phyloP scores from a whole-genome alignment of 108 stramenopile genomes.

The Cyclotella sp. region DNA sequence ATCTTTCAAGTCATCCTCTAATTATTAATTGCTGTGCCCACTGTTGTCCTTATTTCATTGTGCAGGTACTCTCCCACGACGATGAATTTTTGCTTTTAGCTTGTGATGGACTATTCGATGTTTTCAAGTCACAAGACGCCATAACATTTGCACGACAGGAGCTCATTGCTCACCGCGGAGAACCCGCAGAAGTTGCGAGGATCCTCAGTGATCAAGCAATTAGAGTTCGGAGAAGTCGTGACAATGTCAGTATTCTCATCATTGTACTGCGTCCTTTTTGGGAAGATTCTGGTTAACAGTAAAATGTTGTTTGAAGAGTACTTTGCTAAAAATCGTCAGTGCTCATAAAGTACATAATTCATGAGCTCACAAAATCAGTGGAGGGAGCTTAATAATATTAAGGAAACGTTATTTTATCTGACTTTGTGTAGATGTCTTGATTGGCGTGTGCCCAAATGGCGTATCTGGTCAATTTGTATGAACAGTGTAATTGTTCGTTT shows the following conservation, averaged over 20 bases:
- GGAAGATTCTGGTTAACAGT: constrained; percentile 57
- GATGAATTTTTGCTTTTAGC: constrained; percentile 97
- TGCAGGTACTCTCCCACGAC: constrained; percentile 83
- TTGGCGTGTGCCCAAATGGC: no score
- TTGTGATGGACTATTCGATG: constrained; percentile 98
- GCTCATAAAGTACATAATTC: constrained; percentile 24
- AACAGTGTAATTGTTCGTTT: no score
- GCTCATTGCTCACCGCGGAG: constrained; percentile 87
- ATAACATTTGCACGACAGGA: constrained; percentile 89
- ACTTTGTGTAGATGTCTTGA: no score
- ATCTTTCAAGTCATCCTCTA: constrained; percentile 12
- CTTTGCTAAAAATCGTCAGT: constrained; percentile 3
- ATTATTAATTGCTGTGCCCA: constrained; percentile 13
- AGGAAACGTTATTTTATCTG: constrained; percentile 2
- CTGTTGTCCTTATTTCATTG: constrained; percentile 26
- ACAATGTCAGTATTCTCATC: constrained; percentile 94
- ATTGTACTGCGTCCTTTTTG: constrained; percentile 91
- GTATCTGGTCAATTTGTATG: no score
- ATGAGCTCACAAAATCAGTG: constrained; percentile 20
- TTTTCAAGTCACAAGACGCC: constrained; percentile 95
- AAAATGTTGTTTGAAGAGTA: constrained; percentile 8
- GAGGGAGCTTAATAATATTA: constrained; percentile 12
- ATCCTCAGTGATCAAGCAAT: constrained; percentile 93
- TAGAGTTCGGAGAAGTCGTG: constrained; percentile 90
- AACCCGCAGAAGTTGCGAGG: constrained; percentile 90